Conservation (phyloP, 805 yeast species). For the Millerago galiae region DNA sequence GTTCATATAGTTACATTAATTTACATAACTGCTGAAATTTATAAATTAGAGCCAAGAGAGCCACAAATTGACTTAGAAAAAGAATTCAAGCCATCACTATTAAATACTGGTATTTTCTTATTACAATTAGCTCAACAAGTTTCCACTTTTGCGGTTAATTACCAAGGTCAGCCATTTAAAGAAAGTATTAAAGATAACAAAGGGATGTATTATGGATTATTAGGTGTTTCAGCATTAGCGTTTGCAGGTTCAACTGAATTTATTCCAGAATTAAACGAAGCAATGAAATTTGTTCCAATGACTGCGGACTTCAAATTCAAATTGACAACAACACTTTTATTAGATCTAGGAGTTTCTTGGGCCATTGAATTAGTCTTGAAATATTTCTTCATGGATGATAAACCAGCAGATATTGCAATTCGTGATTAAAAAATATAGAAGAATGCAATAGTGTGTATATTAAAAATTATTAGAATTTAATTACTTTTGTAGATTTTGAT, state of each 20-base stretch:
- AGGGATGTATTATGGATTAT: constrained; percentile 94
- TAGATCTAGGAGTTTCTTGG: constrained; percentile 76
- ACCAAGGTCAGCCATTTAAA: constrained; percentile 95
- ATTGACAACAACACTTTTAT: constrained; percentile 62
- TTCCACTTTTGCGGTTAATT: constrained; percentile 95
- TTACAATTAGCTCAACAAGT: constrained; percentile 94
- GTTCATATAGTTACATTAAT: constrained; percentile 79
- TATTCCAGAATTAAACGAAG: constrained; percentile 88
- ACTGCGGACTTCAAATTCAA: constrained; percentile 61
- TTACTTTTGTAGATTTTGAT: not conserved
- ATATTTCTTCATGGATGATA: constrained; percentile 79
- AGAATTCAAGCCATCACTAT: constrained; percentile 78
- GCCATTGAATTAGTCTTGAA: constrained; percentile 76
- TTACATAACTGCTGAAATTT: constrained; percentile 78
- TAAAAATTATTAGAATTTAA: not conserved
- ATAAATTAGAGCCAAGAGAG: constrained; percentile 86
- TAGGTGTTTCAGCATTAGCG: constrained; percentile 87
- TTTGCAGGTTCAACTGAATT: constrained; percentile 91
- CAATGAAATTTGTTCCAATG: constrained; percentile 91
- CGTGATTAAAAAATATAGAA: constrained; percentile 16
- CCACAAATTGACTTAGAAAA: constrained; percentile 87
- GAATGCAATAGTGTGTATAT: not conserved
- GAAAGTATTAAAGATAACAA: constrained; percentile 84
- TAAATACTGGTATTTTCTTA: constrained; percentile 94
- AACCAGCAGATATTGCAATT: constrained; percentile 84